Conservation (phyloP, 1,284 basidiomycete genomes). For the Kwoniella shivajii region DNA sequence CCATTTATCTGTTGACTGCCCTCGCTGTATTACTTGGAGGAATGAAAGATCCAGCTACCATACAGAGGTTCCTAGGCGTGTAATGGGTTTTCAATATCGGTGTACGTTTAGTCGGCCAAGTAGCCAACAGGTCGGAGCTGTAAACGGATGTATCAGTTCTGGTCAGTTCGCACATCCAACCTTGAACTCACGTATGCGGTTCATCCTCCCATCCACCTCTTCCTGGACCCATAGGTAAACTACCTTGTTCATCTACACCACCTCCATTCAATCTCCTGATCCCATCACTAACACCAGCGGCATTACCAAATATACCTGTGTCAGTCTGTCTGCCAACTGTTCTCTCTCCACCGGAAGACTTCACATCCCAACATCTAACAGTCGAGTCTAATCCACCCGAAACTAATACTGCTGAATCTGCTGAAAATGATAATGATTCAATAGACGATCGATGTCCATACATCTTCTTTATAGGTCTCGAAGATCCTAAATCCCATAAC, state of each 20-base stretch:
- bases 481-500: constrained; percentile 94
- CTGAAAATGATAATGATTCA: constrained; percentile 87
- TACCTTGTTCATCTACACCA: constrained; percentile 18
- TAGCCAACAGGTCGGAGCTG: constrained; percentile 84
- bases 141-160: constrained; percentile 6
- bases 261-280: constrained; percentile 57
- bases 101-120: constrained; percentile 93
- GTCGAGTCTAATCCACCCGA: constrained; percentile 91
- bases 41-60: constrained; percentile 73
- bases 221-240: constrained; percentile 41
- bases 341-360: constrained; percentile 67
- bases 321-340: constrained; percentile 17
- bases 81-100: constrained; percentile 90
- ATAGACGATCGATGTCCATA: constrained; percentile 86
- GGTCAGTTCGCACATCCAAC: constrained; percentile 11
- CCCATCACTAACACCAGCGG: constrained; percentile 47
- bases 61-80: constrained; percentile 88
- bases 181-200: constrained; percentile 44
- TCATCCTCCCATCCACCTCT: constrained; percentile 36
- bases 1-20: background rate
- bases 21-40: constrained; percentile 34
- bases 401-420: constrained; percentile 85
- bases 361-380: constrained; percentile 95
- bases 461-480: constrained; percentile 95
- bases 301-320: constrained; percentile 1